Percentiles rank a stretch among this genome's conserved stretches.
These are phyloP conservation scores for Blastobotrys buckinghamii DNA, from an alignment of 1,139 yeast species.

Conservation along the genomic window DNA sequence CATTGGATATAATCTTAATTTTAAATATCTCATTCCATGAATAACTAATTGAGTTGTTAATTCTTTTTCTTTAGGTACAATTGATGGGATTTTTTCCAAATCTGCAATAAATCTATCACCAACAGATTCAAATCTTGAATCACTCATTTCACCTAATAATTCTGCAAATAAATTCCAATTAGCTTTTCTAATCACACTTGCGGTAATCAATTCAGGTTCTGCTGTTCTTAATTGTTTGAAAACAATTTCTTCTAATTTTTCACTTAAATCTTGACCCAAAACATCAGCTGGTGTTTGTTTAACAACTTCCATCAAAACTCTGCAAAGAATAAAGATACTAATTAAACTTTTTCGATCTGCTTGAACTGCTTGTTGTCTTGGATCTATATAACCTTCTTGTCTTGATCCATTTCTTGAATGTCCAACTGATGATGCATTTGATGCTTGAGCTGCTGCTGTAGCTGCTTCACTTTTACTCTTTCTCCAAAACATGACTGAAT, in stretches of 20 bases:
- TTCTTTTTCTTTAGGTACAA: constrained; percentile 54
- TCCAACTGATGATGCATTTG: neutral
- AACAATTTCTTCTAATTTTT: constrained; percentile 85
- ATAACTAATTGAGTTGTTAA: constrained; percentile 69
- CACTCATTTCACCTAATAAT: constrained; percentile 85
- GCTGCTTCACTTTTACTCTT: constrained; percentile 86
- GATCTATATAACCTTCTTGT: constrained; percentile 35
- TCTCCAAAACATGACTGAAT: constrained; percentile 98
- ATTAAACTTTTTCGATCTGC: constrained; percentile 85
- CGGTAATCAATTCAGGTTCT: constrained; percentile 63
- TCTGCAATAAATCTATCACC: constrained; percentile 93
- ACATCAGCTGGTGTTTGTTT: constrained; percentile 72
- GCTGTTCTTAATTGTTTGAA: constrained; percentile 85
- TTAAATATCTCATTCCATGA: constrained; percentile 84
- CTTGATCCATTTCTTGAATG: constrained; percentile 15
- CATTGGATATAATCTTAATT: constrained; percentile 71
- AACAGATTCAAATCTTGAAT: constrained; percentile 72
- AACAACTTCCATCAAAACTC: constrained; percentile 89
- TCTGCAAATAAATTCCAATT: constrained; percentile 94
- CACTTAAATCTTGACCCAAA: constrained; percentile 74
- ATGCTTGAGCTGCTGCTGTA: constrained; percentile 40
- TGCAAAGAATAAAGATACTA: constrained; percentile 82
- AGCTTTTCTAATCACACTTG: constrained; percentile 73
- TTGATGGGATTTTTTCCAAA: constrained; percentile 65
- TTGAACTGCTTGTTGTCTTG: constrained; percentile 66